A percentile compares a stretch with the other conserved stretches of the same genome.
These are phyloP conservation scores for Xylariaceae sp. DNA, from an alignment of 2,329 filamentous ascomycete species.

Conservation along the genomic window DNA sequence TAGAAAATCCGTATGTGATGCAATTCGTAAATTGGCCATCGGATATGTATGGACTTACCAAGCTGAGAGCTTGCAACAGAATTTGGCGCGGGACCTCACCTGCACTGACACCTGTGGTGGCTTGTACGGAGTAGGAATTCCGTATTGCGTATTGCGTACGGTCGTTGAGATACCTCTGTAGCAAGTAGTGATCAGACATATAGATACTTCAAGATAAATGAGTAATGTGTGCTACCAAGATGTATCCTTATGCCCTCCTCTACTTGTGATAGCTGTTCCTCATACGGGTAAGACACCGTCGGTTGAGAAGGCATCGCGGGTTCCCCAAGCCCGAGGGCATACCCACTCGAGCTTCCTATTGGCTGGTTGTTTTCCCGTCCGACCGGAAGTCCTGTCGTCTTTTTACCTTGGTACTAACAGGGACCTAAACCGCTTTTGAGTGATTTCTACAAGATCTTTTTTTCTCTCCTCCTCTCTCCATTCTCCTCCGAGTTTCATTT, in stretches of 20 bases:
- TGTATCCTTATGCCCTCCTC: too few relatives aligned
- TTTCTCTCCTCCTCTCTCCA: slow-evolving; percentile 10
- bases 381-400: slow-evolving; percentile 15
- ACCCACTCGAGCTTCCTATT: slow-evolving; percentile 11
- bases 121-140: too few relatives aligned
- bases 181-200: too few relatives aligned
- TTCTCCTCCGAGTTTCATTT: slow-evolving; percentile 12
- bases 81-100: background rate
- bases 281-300: background rate
- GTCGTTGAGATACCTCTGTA: too few relatives aligned
- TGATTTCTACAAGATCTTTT: slow-evolving; percentile 22
- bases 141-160: too few relatives aligned
- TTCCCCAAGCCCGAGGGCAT: slow-evolving; percentile 18
- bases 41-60: background rate
- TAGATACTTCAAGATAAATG: too few relatives aligned
- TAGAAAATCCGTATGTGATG: background rate
- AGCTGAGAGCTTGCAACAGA: background rate
- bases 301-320: background rate
- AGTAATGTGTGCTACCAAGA: too few relatives aligned
- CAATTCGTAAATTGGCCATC: background rate
- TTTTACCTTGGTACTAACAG: slow-evolving; percentile 3
- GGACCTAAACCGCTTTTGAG: slow-evolving; percentile 15
- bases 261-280: too few relatives aligned
- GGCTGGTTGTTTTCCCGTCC: slow-evolving; percentile 15
- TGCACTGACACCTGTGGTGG: too few relatives aligned